Evolutionary conservation across 2,329 filamentous ascomycete genomes (phyloP).

Genomic region (Colletotrichum coccodes): DNA sequence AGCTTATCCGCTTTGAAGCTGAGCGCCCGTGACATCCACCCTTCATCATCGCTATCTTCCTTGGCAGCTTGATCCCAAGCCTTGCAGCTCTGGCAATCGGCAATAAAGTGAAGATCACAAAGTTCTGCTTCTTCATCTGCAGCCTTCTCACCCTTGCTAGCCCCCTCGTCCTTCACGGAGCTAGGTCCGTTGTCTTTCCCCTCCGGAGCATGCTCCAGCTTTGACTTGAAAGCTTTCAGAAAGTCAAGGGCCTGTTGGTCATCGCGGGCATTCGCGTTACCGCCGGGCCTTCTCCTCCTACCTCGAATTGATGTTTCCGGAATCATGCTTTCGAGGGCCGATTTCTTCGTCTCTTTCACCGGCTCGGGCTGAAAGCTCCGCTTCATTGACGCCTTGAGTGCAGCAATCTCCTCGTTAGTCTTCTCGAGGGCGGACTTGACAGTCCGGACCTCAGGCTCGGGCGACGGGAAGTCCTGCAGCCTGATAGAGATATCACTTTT

Average conservation of each 20-base stretch:
- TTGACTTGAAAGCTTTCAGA: constrained; percentile 82
- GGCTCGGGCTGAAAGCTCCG: constrained; percentile 65
- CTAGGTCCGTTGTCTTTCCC: constrained; percentile 45
- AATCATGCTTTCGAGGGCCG: constrained; percentile 78
- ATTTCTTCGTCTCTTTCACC: constrained; percentile 69
- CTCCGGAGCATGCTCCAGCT: constrained; percentile 68
- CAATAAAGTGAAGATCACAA: constrained; percentile 96
- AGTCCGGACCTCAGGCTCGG: constrained; percentile 46
- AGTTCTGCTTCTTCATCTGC: constrained; percentile 77
- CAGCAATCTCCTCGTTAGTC: constrained; percentile 84
- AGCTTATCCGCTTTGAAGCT: constrained; percentile 89
- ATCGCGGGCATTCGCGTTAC: constrained; percentile 61
- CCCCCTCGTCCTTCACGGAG: constrained; percentile 38
- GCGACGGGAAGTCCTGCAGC: constrained; percentile 41
- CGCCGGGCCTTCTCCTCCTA: constrained; percentile 74
- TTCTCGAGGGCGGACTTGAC: constrained; percentile 68
- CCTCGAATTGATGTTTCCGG: constrained; percentile 76
- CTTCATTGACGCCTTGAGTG: constrained; percentile 84
- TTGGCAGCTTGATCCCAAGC: constrained; percentile 79
- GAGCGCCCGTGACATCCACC: constrained; percentile 88
- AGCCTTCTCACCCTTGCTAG: constrained; percentile 36
- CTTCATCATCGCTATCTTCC: constrained; percentile 69
- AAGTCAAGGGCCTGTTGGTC: constrained; percentile 75
- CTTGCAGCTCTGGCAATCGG: constrained; percentile 91
- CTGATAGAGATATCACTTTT: constrained; percentile 12